phyloP scores from a whole-genome alignment of 73 alveolate species.

The Durusdinium trenchii region DNA sequence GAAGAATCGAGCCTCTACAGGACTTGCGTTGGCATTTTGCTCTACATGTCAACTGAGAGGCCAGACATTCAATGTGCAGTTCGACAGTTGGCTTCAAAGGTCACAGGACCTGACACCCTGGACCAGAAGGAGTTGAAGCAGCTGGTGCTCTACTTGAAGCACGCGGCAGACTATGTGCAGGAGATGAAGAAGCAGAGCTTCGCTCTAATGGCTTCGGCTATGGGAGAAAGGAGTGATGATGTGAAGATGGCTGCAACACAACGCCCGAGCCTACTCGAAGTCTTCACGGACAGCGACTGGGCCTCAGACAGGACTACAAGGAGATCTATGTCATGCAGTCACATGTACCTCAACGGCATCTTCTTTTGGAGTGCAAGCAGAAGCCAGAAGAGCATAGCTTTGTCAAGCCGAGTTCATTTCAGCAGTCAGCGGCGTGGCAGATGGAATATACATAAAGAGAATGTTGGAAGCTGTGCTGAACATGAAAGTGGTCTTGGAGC shows the following conservation, averaged over 20 bases:
- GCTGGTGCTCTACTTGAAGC: background rate
- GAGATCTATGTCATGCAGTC: background rate
- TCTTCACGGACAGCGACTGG: background rate
- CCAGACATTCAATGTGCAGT: slow-evolving; percentile 13
- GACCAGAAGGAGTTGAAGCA: background rate
- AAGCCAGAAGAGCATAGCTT: slow-evolving; percentile 2
- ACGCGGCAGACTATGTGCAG: background rate
- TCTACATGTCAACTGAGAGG: background rate
- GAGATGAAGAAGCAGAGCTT: no score
- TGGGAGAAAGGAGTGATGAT: background rate
- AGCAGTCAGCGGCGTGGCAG: background rate
- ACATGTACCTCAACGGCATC: background rate
- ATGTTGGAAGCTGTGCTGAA: background rate
- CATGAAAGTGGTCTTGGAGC: background rate
- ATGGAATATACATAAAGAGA: background rate
- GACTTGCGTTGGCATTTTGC: background rate
- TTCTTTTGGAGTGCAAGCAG: background rate
- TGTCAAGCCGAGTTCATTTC: slow-evolving; percentile 10
- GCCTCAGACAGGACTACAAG: background rate
- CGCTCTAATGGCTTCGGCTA: background rate
- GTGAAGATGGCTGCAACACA: background rate
- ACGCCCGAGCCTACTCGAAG: background rate
- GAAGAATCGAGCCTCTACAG: background rate
- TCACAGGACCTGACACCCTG: background rate
- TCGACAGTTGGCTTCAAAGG: background rate